A percentile compares a stretch with the other conserved stretches of the same genome.
phyloP scores from a whole-genome alignment of 2,329 filamentous ascomycete genomes.

The Aspergillus sclerotialis region DNA sequence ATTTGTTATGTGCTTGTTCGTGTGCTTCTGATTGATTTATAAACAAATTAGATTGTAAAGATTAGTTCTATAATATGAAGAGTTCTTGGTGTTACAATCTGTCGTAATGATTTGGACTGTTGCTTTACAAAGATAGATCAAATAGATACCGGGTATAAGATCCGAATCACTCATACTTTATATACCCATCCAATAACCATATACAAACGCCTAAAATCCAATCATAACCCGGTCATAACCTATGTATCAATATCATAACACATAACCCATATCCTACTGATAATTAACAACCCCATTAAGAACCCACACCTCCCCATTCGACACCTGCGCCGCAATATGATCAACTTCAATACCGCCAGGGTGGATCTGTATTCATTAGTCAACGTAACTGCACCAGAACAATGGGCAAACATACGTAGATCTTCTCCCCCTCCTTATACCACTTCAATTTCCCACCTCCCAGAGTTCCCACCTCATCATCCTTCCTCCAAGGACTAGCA shows the following conservation, averaged over 20 bases:
- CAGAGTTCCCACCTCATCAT: conserved; percentile 59
- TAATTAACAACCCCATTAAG: conserved; percentile 56
- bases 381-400: conserved; percentile 1
- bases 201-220: not conserved
- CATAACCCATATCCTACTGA: conserved; percentile 9
- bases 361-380: conserved; percentile 40
- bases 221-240: not conserved
- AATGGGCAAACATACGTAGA: conserved; percentile 52
- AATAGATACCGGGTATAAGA: too few relatives aligned
- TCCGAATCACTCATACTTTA: too few relatives aligned
- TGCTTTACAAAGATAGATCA: too few relatives aligned
- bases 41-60: too few relatives aligned
- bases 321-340: conserved; percentile 64
- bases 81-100: too few relatives aligned
- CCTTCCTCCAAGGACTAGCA: conserved; percentile 66
- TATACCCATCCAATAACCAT: conserved; percentile 4
- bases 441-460: conserved; percentile 73
- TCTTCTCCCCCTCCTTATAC: conserved; percentile 60
- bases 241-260: conserved; percentile 6
- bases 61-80: too few relatives aligned
- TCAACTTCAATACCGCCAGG: conserved; percentile 74
- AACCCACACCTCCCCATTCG: conserved; percentile 87
- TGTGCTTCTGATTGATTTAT: conserved; percentile 2
- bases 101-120: too few relatives aligned
- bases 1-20: conserved; percentile 5